Base-by-base conservation (phyloP, 1,284 basidiomycete species). In the Volvariella volvacea region DNA sequence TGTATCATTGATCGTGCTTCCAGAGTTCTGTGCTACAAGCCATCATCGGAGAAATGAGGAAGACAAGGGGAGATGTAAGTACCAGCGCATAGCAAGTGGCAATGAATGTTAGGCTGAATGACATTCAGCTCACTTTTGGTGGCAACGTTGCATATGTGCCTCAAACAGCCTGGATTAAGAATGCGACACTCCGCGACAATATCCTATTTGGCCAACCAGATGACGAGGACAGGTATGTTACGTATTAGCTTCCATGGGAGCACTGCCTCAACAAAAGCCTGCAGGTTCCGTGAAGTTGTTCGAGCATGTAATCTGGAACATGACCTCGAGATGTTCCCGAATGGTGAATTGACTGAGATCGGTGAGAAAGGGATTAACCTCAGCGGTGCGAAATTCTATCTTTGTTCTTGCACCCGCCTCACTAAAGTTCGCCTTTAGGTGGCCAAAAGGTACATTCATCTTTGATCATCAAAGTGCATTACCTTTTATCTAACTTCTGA, bases 301-400 rank as follows among this genome's bases (percentile, higher is more conserved):
- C 54, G 70, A 16, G 76, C 85, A 0, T 89, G 83, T 55, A 70
- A 68, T 39, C 62, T 88, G 33, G 71, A 76, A 48, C 78, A 76
- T 41, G 86, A 89, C 57, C 63, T 89, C 19, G 84, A 85, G 36
- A 78, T 92, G 64, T 71, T 92, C 31, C 83, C 88, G 1, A 72
- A 88, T 48, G 88, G 80, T 2, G 82, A 84, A 51, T 56, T 70
- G 42, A 91, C 88, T 0, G 86, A 92, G 60, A 88, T 94, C 22
- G 91, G 91, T 20, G 91, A 92, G 63, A 80, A 85, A 52, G 90
- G 90, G 3, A 79, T 87, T 44, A 88, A 78, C 55, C 59, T 83
- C 43, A 80, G 74, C 48, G 74, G 78, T 67, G 49, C 25, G 44
- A 6, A 12, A 28, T 28, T 50, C 25, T 9, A 17, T 32, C 12